Conservation (phyloP, 352 stramenopile genomes). For the Globisporangium apiculatum region DNA sequence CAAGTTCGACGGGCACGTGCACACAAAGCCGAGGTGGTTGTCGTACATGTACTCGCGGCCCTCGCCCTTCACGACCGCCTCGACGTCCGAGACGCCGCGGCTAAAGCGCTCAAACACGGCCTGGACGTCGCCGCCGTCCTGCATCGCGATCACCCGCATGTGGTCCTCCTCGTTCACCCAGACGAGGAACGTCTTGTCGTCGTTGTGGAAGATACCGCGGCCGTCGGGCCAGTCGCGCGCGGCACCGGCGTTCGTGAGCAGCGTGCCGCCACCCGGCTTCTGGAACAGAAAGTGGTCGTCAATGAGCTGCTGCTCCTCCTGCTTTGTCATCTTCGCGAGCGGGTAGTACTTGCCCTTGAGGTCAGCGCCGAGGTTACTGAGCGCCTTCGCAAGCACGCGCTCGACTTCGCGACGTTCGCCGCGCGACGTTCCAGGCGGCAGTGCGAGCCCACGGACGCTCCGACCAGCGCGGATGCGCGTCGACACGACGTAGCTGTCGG, state of each 20-base stretch:
- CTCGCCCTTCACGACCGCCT: constrained; percentile 70
- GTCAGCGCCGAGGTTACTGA: constrained; percentile 60
- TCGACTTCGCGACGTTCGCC: constrained; percentile 81
- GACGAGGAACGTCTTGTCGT: constrained; percentile 87
- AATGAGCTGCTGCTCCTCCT: constrained; percentile 89
- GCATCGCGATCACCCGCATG: constrained; percentile 87
- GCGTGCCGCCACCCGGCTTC: constrained; percentile 85
- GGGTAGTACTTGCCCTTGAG: constrained; percentile 86
- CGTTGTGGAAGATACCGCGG: constrained; percentile 91
- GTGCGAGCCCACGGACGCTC: constrained; percentile 84
- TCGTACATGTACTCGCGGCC: constrained; percentile 86
- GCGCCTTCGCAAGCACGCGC: constrained; percentile 71
- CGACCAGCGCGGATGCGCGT: constrained; percentile 89
- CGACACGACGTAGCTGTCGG: constrained; percentile 85
- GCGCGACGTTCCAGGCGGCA: constrained; percentile 85
- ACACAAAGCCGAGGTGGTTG: constrained; percentile 85
- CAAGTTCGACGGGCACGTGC: constrained; percentile 85
- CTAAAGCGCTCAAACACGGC: constrained; percentile 87
- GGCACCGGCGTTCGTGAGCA: constrained; percentile 79
- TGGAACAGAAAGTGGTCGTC: constrained; percentile 91
- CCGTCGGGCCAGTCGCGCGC: constrained; percentile 91
- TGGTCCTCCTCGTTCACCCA: constrained; percentile 90
- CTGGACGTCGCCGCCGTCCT: constrained; percentile 88
- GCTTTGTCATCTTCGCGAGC: constrained; percentile 87
- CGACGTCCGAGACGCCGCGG: constrained; percentile 69